These are phyloP conservation scores for Pleurotus djamor DNA, from an alignment of 768 basidiomycete genomes.

Conservation along the genomic window DNA sequence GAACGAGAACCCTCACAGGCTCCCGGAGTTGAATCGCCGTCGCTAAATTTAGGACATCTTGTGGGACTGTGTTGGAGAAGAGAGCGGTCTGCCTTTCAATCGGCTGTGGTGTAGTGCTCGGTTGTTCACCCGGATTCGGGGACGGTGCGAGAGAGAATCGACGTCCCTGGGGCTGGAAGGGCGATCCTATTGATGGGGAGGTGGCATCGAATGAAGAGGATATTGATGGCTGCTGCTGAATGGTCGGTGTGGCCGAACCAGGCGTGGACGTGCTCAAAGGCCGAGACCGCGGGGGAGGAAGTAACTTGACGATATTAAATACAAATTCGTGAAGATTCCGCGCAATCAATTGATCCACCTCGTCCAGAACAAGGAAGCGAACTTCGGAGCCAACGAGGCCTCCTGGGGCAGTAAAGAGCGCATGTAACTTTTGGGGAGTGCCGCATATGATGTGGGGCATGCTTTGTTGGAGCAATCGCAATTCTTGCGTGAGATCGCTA, in stretches of 20 bases:
- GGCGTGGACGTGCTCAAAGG: slow-evolving; percentile 47
- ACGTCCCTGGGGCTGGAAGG: slow-evolving; percentile 42
- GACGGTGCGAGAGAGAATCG: slow-evolving; percentile 57
- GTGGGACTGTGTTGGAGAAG: slow-evolving; percentile 98
- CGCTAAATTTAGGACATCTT: slow-evolving; percentile 96
- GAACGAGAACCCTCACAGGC: slow-evolving; percentile 96
- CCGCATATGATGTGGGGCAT: slow-evolving; percentile 96
- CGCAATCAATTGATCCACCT: slow-evolving; percentile 97
- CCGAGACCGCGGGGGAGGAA: slow-evolving; percentile 85
- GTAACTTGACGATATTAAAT: slow-evolving; percentile 86
- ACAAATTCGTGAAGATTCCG: slow-evolving; percentile 96
- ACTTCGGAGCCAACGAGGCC: slow-evolving; percentile 83
- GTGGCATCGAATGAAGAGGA: slow-evolving; percentile 47
- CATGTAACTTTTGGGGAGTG: slow-evolving; percentile 94
- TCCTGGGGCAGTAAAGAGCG: slow-evolving; percentile 80
- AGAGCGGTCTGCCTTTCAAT: slow-evolving; percentile 88
- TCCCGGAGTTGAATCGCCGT: slow-evolving; percentile 92
- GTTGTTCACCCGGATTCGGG: slow-evolving; percentile 42
- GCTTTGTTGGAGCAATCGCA: slow-evolving; percentile 83
- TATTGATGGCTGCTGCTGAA: slow-evolving; percentile 27
- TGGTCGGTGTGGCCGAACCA: slow-evolving; percentile 28
- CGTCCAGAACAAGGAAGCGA: slow-evolving; percentile 92
- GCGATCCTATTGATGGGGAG: slow-evolving; percentile 28
- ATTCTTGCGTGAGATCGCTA: slow-evolving; percentile 69
- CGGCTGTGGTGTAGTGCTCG: slow-evolving; percentile 25